Conservation (phyloP, 2,329 filamentous ascomycete genomes). For the Tolypocladium tundrense region DNA sequence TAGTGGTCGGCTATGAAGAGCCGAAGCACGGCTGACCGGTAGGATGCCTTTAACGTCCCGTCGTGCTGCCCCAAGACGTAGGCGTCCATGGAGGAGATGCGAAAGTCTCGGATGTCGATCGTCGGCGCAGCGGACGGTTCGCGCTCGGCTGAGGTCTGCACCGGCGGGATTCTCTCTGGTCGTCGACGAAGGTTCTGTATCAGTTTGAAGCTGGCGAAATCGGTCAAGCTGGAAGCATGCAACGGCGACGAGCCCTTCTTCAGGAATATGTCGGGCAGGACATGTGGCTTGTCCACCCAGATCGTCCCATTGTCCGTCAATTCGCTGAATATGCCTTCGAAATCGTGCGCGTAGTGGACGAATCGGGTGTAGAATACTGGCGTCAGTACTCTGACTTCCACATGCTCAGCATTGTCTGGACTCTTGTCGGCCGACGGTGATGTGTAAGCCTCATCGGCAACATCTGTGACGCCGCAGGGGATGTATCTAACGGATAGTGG, state of each 20-base stretch:
- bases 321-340: constrained; percentile 53
- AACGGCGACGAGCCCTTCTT: constrained; percentile 27
- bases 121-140: constrained; percentile 1
- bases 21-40: constrained; percentile 26
- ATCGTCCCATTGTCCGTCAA: constrained; percentile 48
- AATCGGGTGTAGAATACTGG: constrained; percentile 60
- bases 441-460: constrained; percentile 25
- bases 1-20: constrained; percentile 34
- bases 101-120: constrained; percentile 35
- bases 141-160: constrained; percentile 26
- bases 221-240: constrained; percentile 20
- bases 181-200: constrained; percentile 33
- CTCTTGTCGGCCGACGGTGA: constrained; percentile 17
- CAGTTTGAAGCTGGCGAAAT: constrained; percentile 30
- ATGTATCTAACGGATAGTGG: constrained; percentile 42
- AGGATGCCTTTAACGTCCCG: constrained; percentile 16
- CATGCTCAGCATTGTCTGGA: constrained; percentile 15
- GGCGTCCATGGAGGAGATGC: constrained; percentile 41
- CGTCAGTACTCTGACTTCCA: constrained; percentile 50
- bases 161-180: constrained; percentile 29
- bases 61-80: constrained; percentile 29
- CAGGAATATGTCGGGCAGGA: constrained; percentile 35
- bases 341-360: constrained; percentile 49
- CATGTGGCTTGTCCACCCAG: constrained; percentile 42
- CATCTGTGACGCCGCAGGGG: constrained; percentile 34